Evolutionary conservation across 352 stramenopile species (phyloP).

Genomic region (Pythium periplocum): DNA sequence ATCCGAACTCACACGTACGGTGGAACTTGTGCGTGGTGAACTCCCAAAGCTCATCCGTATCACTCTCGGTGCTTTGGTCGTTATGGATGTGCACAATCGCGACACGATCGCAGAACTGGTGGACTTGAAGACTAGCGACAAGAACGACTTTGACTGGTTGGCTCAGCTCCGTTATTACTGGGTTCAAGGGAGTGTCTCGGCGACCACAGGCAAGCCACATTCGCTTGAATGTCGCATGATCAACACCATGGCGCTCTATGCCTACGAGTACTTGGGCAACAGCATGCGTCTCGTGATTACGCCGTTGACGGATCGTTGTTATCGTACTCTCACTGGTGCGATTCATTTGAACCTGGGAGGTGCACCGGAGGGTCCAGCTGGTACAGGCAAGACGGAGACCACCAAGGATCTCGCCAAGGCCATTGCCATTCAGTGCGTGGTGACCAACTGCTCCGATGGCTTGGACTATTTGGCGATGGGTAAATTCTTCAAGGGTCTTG

Average conservation of each 20-base stretch:
- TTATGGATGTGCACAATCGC: constrained; percentile 95
- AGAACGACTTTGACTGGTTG: constrained; percentile 92
- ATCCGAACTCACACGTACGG: constrained; percentile 81
- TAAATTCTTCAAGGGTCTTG: constrained; percentile 95
- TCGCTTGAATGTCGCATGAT: constrained; percentile 90
- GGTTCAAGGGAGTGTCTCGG: constrained; percentile 72
- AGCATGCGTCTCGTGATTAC: constrained; percentile 93
- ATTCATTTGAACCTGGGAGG: constrained; percentile 91
- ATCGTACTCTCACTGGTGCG: constrained; percentile 93
- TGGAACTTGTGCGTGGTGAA: constrained; percentile 90
- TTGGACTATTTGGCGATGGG: constrained; percentile 93
- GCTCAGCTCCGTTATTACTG: constrained; percentile 93
- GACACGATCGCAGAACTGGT: constrained; percentile 91
- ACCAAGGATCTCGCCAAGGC: constrained; percentile 94
- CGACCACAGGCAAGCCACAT: constrained; percentile 83
- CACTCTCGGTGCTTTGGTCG: constrained; percentile 88
- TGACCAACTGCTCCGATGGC: constrained; percentile 92
- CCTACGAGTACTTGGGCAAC: constrained; percentile 93
- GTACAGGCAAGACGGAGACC: constrained; percentile 94
- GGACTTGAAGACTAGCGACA: constrained; percentile 66
- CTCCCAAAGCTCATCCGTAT: constrained; percentile 91
- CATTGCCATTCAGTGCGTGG: constrained; percentile 93
- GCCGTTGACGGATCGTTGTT: constrained; percentile 92
- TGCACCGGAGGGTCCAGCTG: constrained; percentile 90
- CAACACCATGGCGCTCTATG: constrained; percentile 89